phyloP scores from a whole-genome alignment of 768 basidiomycete genomes.

The Psilocybe tampanensis region DNA sequence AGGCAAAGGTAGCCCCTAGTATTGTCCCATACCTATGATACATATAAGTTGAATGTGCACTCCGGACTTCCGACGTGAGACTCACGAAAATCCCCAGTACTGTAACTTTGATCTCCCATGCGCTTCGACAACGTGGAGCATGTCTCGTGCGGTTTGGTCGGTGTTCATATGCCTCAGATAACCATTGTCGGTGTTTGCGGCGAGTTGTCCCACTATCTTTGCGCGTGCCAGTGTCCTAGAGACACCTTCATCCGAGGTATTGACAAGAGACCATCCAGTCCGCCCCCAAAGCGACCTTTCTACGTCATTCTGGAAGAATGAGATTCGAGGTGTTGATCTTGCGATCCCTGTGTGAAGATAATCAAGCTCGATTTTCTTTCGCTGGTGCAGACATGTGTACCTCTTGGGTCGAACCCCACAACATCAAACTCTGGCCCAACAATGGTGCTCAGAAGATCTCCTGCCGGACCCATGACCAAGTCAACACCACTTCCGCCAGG shows the following conservation, averaged over 20 bases:
- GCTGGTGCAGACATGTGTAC: constrained; percentile 17
- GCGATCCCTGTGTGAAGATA: constrained; percentile 31
- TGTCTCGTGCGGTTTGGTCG: constrained; percentile 38
- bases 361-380: background rate
- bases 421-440: constrained; percentile 49
- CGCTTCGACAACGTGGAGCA: constrained; percentile 36
- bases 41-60: background rate
- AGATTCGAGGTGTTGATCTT: constrained; percentile 34
- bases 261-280: constrained; percentile 14
- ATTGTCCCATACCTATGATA: constrained; percentile 26
- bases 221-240: constrained; percentile 34
- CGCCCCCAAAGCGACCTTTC: constrained; percentile 30
- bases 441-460: constrained; percentile 27
- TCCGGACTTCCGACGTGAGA: background rate
- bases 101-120: constrained; percentile 33
- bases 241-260: constrained; percentile 26
- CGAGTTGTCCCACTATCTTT: constrained; percentile 32
- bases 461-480: constrained; percentile 20
- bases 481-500: constrained; percentile 48
- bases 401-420: constrained; percentile 51
- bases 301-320: constrained; percentile 36
- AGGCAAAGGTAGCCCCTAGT: constrained; percentile 33
- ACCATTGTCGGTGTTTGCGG: constrained; percentile 30
- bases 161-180: constrained; percentile 35
- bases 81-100: constrained; percentile 37